A percentile compares a stretch with the other conserved stretches of the same genome.
These are phyloP conservation scores for Tinospora cordifolia DNA, from an alignment of 164 flowering plant genomes.

Conservation along the genomic window DNA sequence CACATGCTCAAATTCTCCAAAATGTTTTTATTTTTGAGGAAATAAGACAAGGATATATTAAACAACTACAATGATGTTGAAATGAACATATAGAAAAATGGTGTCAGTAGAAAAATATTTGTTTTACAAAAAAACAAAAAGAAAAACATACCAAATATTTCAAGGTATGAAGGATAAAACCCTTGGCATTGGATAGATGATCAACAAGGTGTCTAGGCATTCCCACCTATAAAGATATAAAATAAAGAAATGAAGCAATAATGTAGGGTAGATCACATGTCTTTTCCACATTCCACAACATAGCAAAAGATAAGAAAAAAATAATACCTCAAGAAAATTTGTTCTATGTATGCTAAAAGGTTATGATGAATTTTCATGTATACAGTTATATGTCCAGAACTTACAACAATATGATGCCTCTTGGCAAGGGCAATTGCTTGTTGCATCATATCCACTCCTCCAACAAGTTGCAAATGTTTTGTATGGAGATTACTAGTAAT, in stretches of 20 bases:
- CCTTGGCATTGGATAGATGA: slow-evolving; percentile 79
- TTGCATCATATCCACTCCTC: slow-evolving; percentile 66
- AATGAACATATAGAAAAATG: not conserved
- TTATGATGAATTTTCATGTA: too few relatives aligned
- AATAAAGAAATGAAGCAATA: not conserved
- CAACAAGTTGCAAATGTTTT: slow-evolving; percentile 61
- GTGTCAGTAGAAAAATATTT: not conserved
- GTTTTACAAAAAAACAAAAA: not conserved
- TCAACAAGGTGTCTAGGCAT: slow-evolving; percentile 93
- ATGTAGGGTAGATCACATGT: not conserved
- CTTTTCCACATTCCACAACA: not conserved
- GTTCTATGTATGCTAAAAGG: not conserved
- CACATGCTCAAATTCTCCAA: not conserved
- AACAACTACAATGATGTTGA: not conserved
- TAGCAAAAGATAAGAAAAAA: not conserved
- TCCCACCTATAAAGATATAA: slow-evolving; percentile 48
- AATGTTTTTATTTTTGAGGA: not conserved
- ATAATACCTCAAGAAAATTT: not conserved
- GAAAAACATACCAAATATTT: slow-evolving; percentile 61
- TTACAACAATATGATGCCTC: slow-evolving; percentile 83
- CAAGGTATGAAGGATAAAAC: slow-evolving; percentile 68
- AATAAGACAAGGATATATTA: too few relatives aligned
- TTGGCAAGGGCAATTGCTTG: slow-evolving; percentile 61
- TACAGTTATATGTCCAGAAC: slow-evolving; percentile 13
- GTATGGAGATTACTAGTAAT: not conserved